Conservation (phyloP, 2,329 filamentous ascomycete species). For the Talaromyces sp. region DNA sequence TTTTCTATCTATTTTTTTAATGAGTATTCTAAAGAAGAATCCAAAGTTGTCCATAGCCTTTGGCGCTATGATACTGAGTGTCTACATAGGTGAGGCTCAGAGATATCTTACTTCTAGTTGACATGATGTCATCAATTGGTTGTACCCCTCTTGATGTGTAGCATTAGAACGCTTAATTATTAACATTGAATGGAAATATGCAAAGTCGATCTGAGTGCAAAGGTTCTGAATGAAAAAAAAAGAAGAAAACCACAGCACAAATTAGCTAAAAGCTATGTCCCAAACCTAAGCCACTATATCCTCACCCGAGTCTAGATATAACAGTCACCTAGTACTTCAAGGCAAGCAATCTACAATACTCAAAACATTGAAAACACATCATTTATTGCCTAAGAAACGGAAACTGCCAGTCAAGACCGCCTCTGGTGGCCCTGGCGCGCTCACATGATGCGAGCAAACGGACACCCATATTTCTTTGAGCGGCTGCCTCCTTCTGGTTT, state of each 20-base stretch:
- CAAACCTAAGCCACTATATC: not conserved
- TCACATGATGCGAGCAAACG: not conserved
- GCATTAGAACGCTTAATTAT: no score
- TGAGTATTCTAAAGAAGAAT: not conserved
- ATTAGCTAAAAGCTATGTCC: not conserved
- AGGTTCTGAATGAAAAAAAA: not conserved
- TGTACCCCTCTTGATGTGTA: no score
- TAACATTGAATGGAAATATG: no score
- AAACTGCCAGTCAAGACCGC: slow-evolving; percentile 1
- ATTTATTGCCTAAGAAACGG: not conserved
- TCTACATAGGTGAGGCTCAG: not conserved
- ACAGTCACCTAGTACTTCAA: no score
- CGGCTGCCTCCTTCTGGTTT: not conserved
- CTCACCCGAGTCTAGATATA: not conserved
- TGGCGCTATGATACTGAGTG: no score
- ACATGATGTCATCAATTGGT: no score
- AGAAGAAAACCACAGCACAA: not conserved
- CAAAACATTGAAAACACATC: not conserved
- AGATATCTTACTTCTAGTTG: not conserved
- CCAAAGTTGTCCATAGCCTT: not conserved
- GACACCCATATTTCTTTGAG: not conserved
- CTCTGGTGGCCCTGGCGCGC: not conserved
- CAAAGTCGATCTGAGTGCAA: no score
- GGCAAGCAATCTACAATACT: no score
- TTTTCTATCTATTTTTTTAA: not conserved